Conservation (phyloP, 441 rosid genomes). For the Brassica hybrid region DNA sequence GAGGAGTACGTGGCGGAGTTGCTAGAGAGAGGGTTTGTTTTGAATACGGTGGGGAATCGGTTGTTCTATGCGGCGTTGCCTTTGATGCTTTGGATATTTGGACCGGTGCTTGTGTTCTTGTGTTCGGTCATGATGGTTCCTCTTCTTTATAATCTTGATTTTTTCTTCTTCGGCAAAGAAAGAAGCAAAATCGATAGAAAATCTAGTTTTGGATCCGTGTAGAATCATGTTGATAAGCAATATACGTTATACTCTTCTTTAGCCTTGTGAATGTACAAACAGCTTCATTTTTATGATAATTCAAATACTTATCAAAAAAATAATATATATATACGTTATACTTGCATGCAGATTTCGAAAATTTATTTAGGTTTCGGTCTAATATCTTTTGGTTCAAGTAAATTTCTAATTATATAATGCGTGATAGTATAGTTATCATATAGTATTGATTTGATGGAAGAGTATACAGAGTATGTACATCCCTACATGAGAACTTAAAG, state of each 20-base stretch:
- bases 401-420: not conserved
- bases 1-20: conserved; percentile 61
- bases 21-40: conserved; percentile 68
- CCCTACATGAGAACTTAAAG: not conserved
- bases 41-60: conserved; percentile 81
- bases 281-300: no score
- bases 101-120: conserved; percentile 78
- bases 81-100: conserved; percentile 85
- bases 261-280: conserved; percentile 7
- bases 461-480: not conserved
- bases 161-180: conserved; percentile 47
- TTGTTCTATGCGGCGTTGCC: conserved; percentile 80
- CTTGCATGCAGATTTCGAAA: not conserved
- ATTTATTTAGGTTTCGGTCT: not conserved
- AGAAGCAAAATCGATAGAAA: conserved; percentile 37
- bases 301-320: no score
- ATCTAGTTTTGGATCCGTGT: conserved; percentile 21
- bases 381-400: not conserved
- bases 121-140: conserved; percentile 69
- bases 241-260: no score
- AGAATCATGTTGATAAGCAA: not conserved
- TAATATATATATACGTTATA: not conserved
- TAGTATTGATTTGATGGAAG: not conserved
- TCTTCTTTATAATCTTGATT: conserved; percentile 78
- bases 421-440: not conserved